Evolutionary conservation across 139 green algal genomes (phyloP), one percentile per base, ranked within the genome.

Genomic region (Chlorella sp.): DNA sequence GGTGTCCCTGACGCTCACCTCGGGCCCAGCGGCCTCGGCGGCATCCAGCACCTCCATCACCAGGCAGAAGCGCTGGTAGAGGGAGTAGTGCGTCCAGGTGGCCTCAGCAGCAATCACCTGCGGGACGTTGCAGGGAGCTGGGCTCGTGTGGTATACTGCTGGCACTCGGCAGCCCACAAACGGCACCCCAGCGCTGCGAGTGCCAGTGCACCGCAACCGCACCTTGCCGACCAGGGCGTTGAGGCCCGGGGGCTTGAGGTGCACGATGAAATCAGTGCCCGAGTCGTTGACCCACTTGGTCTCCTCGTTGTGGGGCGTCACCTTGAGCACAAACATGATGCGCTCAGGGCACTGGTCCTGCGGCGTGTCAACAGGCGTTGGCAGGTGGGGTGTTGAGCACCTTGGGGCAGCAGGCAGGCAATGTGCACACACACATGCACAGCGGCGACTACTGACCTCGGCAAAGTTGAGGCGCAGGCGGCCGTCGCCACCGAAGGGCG

Each of bases 1-100:
- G n/a, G n/a, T n/a, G n/a, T n/a, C n/a, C n/a, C n/a, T n/a, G n/a
- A n/a, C n/a, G n/a, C n/a, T n/a, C n/a, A n/a, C n/a, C n/a, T n/a
- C n/a, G n/a, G n/a, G n/a, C 89, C 88, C 88, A 49, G 85, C 84
- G 31, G 81, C 67, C 23, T 90, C 82, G 14, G 86, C 87, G 5
- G 76, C 86, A n/a, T 86, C 82, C 73, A 93, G 68, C 66, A 92
- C n/a, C 68, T 91, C 86, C 27, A 79, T 74, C 36, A 85, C 87
- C 71, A 94, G 59, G 71, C 78, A 76, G 63, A 94, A 85, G 42
- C 91, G 83, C 62, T 87, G 82, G 75, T 91, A 85, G 49, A 96
- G 85, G n/a, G 78, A 86, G 86, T 85, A 93, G 74, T 91, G 75
- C 10, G 62, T 61, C 69, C 85, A 87, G 35, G 61, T 78, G 35